phyloP scores from a whole-genome alignment of 192 early-diverging fungal species.

The Helicostylum pulchrum region DNA sequence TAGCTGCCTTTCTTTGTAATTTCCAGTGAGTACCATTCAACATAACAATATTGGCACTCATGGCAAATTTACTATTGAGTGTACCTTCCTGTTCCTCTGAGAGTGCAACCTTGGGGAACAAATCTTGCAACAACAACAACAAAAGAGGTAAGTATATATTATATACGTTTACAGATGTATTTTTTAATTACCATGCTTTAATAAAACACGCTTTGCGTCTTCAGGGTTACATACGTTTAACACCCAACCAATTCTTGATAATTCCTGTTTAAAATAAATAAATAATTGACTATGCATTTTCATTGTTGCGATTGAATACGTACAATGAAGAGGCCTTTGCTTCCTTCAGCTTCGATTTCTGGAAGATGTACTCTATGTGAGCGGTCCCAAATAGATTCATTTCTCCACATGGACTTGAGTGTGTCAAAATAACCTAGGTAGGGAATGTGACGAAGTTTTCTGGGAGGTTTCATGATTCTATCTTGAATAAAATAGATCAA shows the following conservation, averaged over 20 bases:
- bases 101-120: not conserved
- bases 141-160: no score
- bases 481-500: not conserved
- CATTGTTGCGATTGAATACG: not conserved
- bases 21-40: slow-evolving; percentile 8
- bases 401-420: not conserved
- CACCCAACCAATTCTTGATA: not conserved
- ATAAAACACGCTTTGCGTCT: not conserved
- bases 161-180: no score
- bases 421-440: not conserved
- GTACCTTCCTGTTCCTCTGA: not conserved
- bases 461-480: not conserved
- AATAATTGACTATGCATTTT: not conserved
- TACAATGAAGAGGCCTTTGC: not conserved
- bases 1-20: slow-evolving; percentile 5
- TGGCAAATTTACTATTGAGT: not conserved
- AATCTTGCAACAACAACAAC: not conserved
- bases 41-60: slow-evolving; percentile 3
- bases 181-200: no score
- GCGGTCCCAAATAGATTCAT: not conserved
- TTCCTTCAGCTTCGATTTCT: not conserved
- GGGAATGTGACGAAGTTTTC: not conserved
- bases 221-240: not conserved
- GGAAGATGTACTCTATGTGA: not conserved
- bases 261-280: not conserved